phyloP scores from a whole-genome alignment of 2,329 filamentous ascomycete genomes.

The Stagonosporopsis vannaccii region DNA sequence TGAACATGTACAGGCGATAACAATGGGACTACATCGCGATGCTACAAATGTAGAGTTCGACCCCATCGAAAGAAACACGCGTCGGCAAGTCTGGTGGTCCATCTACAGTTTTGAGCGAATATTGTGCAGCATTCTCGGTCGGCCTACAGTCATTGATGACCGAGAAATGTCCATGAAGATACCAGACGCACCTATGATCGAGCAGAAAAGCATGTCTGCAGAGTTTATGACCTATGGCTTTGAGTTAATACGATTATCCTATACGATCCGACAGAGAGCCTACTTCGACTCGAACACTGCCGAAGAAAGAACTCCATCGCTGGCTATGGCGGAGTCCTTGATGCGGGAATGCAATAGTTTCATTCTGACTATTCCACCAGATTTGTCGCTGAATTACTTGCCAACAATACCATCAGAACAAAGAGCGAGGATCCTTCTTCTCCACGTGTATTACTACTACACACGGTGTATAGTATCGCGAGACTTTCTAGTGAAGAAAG shows the following conservation, averaged over 20 bases:
- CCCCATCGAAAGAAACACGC: slow-evolving; percentile 36
- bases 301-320: slow-evolving; percentile 29
- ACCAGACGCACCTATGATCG: slow-evolving; percentile 28
- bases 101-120: slow-evolving; percentile 38
- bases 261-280: slow-evolving; percentile 31
- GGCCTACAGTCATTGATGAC: slow-evolving; percentile 38
- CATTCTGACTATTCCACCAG: slow-evolving; percentile 22
- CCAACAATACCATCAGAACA: slow-evolving; percentile 19
- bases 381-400: slow-evolving; percentile 17
- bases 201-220: slow-evolving; percentile 26
- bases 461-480: slow-evolving; percentile 36
- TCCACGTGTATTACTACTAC: slow-evolving; percentile 35
- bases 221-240: slow-evolving; percentile 22
- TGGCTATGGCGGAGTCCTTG: slow-evolving; percentile 27
- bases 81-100: slow-evolving; percentile 38
- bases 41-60: slow-evolving; percentile 50
- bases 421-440: slow-evolving; percentile 24
- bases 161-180: slow-evolving; percentile 30
- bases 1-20: slow-evolving; percentile 44
- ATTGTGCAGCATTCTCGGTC: slow-evolving; percentile 35
- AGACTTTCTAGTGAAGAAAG: slow-evolving; percentile 34
- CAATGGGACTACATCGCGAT: slow-evolving; percentile 55
- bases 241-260: slow-evolving; percentile 27
- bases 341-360: slow-evolving; percentile 33
- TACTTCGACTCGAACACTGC: slow-evolving; percentile 31